phyloP scores from a whole-genome alignment of 441 rosid species.

The Pelargonium myrrhifolium region DNA sequence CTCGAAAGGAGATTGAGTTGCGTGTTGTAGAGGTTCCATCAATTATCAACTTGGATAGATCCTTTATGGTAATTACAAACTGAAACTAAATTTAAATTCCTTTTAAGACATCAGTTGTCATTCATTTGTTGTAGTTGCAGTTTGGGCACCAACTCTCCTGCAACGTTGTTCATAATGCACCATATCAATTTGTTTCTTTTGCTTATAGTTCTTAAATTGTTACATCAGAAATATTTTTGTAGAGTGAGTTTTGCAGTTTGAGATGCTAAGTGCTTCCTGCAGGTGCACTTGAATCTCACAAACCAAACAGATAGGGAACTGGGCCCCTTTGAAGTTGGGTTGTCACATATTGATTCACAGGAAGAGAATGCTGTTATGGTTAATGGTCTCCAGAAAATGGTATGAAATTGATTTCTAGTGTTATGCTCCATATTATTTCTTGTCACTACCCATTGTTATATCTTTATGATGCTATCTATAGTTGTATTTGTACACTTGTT shows the following conservation, averaged over 20 bases:
- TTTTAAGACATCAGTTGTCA: not conserved
- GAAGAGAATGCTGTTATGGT: slow-evolving; percentile 62
- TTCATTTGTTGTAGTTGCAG: not conserved
- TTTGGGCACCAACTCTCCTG: not conserved
- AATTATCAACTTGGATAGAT: slow-evolving; percentile 48
- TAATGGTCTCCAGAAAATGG: slow-evolving; percentile 78
- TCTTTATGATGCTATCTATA: not conserved
- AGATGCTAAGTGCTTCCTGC: slow-evolving; percentile 19
- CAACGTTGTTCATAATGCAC: not conserved
- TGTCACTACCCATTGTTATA: not conserved
- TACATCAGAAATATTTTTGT: not conserved
- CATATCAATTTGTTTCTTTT: not conserved
- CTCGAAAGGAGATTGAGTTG: slow-evolving; percentile 70
- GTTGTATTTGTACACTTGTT: not conserved
- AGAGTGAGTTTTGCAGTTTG: slow-evolving; percentile 19
- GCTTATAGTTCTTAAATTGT: slow-evolving; percentile 12
- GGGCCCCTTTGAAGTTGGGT: slow-evolving; percentile 78
- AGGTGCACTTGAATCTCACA: slow-evolving; percentile 66
- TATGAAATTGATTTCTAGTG: slow-evolving; percentile 18
- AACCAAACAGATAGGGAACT: slow-evolving; percentile 66
- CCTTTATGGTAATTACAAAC: slow-evolving; percentile 54
- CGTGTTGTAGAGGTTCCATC: slow-evolving; percentile 57
- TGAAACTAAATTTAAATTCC: not conserved
- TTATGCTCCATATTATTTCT: not conserved
- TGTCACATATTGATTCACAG: slow-evolving; percentile 49